Base-by-base conservation (phyloP, 1,284 basidiomycete genomes). In the Ustilago xerochloae region DNA sequence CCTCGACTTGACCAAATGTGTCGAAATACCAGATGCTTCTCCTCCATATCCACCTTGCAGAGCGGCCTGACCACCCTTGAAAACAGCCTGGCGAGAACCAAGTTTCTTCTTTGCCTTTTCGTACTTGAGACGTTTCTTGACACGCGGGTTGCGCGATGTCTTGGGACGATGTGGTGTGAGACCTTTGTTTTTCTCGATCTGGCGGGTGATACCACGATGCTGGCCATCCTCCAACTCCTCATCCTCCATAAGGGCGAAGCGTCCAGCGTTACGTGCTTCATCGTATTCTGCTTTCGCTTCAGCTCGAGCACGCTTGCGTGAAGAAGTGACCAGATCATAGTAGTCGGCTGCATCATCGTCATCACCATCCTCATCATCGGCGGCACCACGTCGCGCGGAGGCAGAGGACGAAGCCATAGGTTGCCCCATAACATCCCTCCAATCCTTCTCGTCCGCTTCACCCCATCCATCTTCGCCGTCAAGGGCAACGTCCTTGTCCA, bases 41-140 rank as follows among this genome's bases (percentile, higher is more conserved):
- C 82, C 82, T 39, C 52, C 67, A 50, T 84, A 84, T 45, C 81
- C 81, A 26, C 81, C 81, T 47, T 83, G 75, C 16, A 83, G 56
- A n/a, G 61, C 69, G 20, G 64, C 56, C 61, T 82, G 81, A 10
- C 82, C 82, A 20, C 82, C 82, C 63, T 83, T 84, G 77, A 79
- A 84, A n/a, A 82, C 78, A 5, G 82, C 78, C 48, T 79, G 76
- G 39, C 75, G 75, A 43, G 71, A 77, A 2, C 70, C 60, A 28
- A 84, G 72, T 68, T 81, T 81, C 78, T 83, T 84, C 60, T 81
- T 77, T 43, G 82, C 82, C 58, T 78, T 61, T 26, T 84, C 82
- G 77, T 78, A 84, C 65, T 76, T 79, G 73, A 75, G 62, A 22
- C 82, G 63, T 65, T 83, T 81, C 81, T 83, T 84, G 57, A 84